phyloP scores from a whole-genome alignment of 129 eudicot species.

The Sambucus nigra region DNA sequence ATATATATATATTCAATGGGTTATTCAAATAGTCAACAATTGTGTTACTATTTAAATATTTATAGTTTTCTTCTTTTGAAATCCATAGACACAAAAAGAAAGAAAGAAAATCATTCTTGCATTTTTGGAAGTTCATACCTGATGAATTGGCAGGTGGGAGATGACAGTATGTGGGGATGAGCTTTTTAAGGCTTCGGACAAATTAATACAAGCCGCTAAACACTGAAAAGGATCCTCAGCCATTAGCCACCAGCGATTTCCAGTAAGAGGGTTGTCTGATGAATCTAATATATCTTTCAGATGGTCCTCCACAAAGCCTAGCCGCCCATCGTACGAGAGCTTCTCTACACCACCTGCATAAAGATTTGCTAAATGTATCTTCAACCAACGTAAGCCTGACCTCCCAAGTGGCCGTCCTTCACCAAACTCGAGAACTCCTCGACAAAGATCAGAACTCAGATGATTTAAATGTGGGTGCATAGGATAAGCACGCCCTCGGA shows the following conservation, averaged over 20 bases:
- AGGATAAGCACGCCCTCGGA: conserved; percentile 96
- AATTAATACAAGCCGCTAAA: conserved; percentile 82
- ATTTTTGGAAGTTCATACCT: conserved; percentile 43
- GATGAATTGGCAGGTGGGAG: conserved; percentile 94
- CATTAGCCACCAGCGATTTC: conserved; percentile 88
- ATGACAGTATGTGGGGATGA: conserved; percentile 77
- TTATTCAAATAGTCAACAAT: no score
- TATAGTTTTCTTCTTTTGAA: no score
- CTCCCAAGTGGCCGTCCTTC: conserved; percentile 88
- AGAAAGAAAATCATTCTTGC: no score
- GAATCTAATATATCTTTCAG: conserved; percentile 68
- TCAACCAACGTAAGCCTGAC: conserved; percentile 88
- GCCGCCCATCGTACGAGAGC: conserved; percentile 71
- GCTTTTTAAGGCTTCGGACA: conserved; percentile 77
- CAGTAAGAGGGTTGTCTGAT: conserved; percentile 69
- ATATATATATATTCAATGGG: no score
- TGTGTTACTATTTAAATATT: no score
- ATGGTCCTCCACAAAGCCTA: conserved; percentile 76
- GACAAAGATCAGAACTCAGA: conserved; percentile 84
- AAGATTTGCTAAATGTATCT: conserved; percentile 83
- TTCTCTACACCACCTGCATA: conserved; percentile 87
- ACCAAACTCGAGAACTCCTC: conserved; percentile 91
- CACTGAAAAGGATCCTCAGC: conserved; percentile 99
- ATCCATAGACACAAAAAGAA: no score
- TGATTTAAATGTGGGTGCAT: conserved; percentile 98